Evolutionary conservation across 495 filamentous ascomycete genomes (phyloP).

Genomic region (Melanomma pulvis-pyrius): DNA sequence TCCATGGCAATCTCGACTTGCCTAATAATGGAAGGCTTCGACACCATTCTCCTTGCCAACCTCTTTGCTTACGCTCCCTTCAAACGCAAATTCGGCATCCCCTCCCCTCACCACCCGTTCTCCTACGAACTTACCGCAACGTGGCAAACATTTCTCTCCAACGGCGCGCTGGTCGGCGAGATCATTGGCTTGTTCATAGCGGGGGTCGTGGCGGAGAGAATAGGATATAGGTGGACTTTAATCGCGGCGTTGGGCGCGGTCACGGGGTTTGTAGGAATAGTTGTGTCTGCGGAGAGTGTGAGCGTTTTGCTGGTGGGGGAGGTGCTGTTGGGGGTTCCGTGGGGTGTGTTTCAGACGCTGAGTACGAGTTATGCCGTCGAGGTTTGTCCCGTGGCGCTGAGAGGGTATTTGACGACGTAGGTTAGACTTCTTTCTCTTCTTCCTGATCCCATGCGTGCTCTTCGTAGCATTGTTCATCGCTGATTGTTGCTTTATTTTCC

Average conservation of each 20-base stretch:
- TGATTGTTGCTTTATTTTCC: too few species aligned
- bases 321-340: slow-evolving; percentile 53
- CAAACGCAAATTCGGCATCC: slow-evolving; percentile 1
- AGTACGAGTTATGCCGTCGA: slow-evolving; percentile 52
- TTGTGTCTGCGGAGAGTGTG: slow-evolving; percentile 50
- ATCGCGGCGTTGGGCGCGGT: slow-evolving; percentile 49
- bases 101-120: not conserved
- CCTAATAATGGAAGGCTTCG: slow-evolving; percentile 32
- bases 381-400: slow-evolving; percentile 50
- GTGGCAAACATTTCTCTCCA: slow-evolving; percentile 54
- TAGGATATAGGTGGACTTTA: slow-evolving; percentile 54
- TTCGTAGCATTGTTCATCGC: too few species aligned
- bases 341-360: slow-evolving; percentile 57
- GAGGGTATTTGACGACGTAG: slow-evolving; percentile 38
- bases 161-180: slow-evolving; percentile 50
- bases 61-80: slow-evolving; percentile 4
- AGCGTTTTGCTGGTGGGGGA: slow-evolving; percentile 51
- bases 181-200: slow-evolving; percentile 52
- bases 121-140: slow-evolving; percentile 29
- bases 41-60: not conserved
- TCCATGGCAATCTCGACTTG: slow-evolving; percentile 10
- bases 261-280: slow-evolving; percentile 53
- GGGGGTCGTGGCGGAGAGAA: slow-evolving; percentile 51
- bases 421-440: too few species aligned
- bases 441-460: too few species aligned